These are phyloP conservation scores for Aphanocladium album DNA, from an alignment of 2,329 filamentous ascomycete species.

Conservation along the genomic window DNA sequence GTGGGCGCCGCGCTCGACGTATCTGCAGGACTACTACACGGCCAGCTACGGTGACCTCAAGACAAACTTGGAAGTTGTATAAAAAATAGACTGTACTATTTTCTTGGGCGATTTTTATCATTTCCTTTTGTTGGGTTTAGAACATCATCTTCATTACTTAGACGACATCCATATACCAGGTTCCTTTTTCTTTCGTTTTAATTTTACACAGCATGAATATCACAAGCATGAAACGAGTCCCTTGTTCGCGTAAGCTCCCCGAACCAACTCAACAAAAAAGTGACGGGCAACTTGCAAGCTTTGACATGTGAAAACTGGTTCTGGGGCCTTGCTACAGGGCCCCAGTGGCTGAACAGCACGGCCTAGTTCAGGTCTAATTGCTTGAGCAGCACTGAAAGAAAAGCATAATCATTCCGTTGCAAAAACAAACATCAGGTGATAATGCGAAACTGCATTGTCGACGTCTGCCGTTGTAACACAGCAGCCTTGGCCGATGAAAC, in stretches of 20 bases:
- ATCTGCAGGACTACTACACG: slow-evolving; percentile 3
- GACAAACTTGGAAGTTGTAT: slow-evolving; percentile 4
- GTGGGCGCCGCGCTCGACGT: slow-evolving; percentile 1
- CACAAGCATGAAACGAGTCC: neutral
- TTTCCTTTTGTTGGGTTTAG: neutral
- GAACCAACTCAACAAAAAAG: neutral
- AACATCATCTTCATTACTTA: neutral
- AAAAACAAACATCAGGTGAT: too few relatives aligned
- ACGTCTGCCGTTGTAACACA: neutral
- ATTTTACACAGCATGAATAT: slow-evolving; percentile 1
- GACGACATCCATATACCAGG: slow-evolving; percentile 7
- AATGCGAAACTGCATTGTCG: neutral
- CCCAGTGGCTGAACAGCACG: neutral
- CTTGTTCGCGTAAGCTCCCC: neutral
- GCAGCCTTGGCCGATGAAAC: neutral
- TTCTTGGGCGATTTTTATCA: neutral
- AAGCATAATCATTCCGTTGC: too few relatives aligned
- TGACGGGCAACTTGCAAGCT: neutral
- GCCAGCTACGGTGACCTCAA: slow-evolving; percentile 4
- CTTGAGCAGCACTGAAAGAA: too few relatives aligned
- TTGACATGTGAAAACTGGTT: slow-evolving; percentile 6
- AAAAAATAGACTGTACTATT: neutral
- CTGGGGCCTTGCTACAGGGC: neutral
- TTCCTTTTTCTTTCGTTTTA: neutral
- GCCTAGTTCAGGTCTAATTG: neutral